These are phyloP conservation scores for Skeletonema marinoi DNA, from an alignment of 108 stramenopile genomes.

Conservation along the genomic window DNA sequence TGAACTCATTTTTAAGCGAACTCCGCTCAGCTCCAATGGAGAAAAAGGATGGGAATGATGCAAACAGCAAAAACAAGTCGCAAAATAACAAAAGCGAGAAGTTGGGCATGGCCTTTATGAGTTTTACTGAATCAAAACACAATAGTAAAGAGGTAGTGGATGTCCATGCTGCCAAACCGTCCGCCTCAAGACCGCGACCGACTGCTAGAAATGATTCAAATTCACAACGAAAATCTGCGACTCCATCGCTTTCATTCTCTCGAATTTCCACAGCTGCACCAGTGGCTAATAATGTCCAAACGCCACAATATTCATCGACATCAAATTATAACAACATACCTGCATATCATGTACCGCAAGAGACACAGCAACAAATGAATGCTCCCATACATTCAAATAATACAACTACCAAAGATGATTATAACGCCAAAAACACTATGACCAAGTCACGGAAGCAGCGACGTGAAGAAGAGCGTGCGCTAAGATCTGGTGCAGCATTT, in stretches of 20 bases:
- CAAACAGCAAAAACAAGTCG: background rate
- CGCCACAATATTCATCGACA: background rate
- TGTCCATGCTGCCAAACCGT: conserved; percentile 9
- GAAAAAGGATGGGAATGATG: background rate
- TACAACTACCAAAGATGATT: background rate
- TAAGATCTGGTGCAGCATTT: conserved; percentile 35
- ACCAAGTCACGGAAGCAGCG: conserved; percentile 37
- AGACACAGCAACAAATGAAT: background rate
- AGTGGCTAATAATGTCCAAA: conserved; percentile 5
- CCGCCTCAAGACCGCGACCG: background rate
- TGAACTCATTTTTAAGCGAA: conserved; percentile 35
- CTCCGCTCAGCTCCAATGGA: conserved; percentile 23
- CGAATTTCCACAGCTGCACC: conserved; percentile 28
- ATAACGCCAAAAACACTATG: background rate
- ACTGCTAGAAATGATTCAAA: background rate
- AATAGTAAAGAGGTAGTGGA: conserved; percentile 20
- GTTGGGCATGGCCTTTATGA: conserved; percentile 41
- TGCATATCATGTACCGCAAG: conserved; percentile 1
- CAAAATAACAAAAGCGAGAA: conserved; percentile 3
- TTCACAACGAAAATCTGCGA: background rate
- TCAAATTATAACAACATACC: background rate
- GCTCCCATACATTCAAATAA: background rate
- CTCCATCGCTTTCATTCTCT: conserved; percentile 15
- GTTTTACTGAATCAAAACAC: conserved; percentile 5
- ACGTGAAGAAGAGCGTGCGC: conserved; percentile 40